Conservation (phyloP, 148 eudicot species). For the Amaranthus hypochondriacus region DNA sequence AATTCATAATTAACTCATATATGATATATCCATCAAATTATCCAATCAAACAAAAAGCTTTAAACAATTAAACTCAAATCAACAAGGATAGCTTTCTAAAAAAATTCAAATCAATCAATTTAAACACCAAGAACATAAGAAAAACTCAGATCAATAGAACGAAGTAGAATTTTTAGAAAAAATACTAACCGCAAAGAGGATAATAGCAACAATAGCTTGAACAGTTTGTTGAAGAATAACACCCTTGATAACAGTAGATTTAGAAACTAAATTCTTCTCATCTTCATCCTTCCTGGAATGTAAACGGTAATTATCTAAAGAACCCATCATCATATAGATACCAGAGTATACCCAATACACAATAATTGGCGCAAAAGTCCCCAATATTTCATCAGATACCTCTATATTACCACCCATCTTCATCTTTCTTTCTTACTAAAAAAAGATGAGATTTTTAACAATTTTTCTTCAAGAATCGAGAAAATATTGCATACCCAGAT, state of each 20-base stretch:
- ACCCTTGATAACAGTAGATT: slow-evolving; percentile 59
- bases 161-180: neutral
- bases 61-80: no score
- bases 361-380: slow-evolving; percentile 66
- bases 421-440: neutral
- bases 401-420: slow-evolving; percentile 30
- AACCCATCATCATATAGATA: slow-evolving; percentile 47
- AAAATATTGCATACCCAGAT: slow-evolving; percentile 18
- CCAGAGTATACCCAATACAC: slow-evolving; percentile 90
- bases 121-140: neutral
- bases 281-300: slow-evolving; percentile 71
- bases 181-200: slow-evolving; percentile 58
- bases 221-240: slow-evolving; percentile 75
- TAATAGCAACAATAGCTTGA: slow-evolving; percentile 66
- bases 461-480: neutral
- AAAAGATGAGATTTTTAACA: neutral
- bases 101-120: neutral
- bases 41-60: no score
- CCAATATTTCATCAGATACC: slow-evolving; percentile 71
- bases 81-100: neutral
- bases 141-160: slow-evolving; percentile 1
- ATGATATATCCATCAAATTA: no score
- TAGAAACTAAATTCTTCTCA: slow-evolving; percentile 73
- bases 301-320: slow-evolving; percentile 52
- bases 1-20: no score